Conservation (phyloP, 1,284 basidiomycete genomes). For the Microbotryum intermedium region DNA sequence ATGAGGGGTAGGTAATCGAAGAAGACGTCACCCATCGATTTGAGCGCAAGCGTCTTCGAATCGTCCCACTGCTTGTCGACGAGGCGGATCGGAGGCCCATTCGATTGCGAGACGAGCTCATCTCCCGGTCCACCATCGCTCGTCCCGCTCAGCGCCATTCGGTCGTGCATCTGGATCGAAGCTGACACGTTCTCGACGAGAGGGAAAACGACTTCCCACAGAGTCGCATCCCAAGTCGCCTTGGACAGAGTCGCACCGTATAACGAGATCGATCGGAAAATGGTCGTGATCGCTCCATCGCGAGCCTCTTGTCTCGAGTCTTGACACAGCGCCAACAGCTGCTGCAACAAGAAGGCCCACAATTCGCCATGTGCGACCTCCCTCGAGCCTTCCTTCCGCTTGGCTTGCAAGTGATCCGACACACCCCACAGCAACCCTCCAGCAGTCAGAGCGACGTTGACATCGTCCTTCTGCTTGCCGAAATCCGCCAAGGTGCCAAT, state of each 20-base stretch:
- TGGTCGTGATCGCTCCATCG: constrained; percentile 84
- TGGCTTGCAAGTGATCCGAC: constrained; percentile 66
- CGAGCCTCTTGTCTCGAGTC: constrained; percentile 80
- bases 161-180: constrained; percentile 4
- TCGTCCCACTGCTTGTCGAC: constrained; percentile 60
- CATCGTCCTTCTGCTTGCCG: constrained; percentile 75
- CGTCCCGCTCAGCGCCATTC: constrained; percentile 3
- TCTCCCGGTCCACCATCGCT: background rate
- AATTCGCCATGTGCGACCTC: constrained; percentile 54
- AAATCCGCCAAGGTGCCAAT: constrained; percentile 84
- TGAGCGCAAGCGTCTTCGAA: constrained; percentile 73
- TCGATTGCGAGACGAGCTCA: constrained; percentile 20
- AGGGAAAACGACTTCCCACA: constrained; percentile 84
- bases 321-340: constrained; percentile 70
- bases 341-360: constrained; percentile 84
- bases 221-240: constrained; percentile 75
- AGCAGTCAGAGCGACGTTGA: constrained; percentile 81
- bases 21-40: constrained; percentile 75
- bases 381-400: constrained; percentile 53
- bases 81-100: constrained; percentile 24
- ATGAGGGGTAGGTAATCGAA: constrained; percentile 70
- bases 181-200: constrained; percentile 58
- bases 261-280: constrained; percentile 87
- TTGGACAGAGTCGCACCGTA: constrained; percentile 74
- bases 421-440: constrained; percentile 85